A percentile compares a stretch with the other conserved stretches of the same genome.
These are phyloP conservation scores for Lenwebbia sp. DNA, from an alignment of 345 rosid genomes.

Conservation along the genomic window DNA sequence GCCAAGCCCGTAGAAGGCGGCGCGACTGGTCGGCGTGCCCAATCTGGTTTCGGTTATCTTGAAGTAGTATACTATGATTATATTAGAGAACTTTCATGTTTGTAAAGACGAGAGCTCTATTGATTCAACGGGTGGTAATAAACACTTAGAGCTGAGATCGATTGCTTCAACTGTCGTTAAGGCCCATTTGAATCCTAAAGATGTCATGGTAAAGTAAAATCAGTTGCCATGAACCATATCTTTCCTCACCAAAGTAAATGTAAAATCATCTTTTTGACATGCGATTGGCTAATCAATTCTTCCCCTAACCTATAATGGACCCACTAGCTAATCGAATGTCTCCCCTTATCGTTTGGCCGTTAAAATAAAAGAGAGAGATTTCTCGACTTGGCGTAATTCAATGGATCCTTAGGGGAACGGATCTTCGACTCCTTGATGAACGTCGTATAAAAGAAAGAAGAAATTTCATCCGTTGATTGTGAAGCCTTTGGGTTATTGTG, in stretches of 20 bases:
- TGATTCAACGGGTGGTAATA: background rate
- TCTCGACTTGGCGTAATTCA: fast-evolving
- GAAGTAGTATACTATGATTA: background rate
- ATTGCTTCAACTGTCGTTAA: no score
- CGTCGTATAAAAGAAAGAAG: background rate
- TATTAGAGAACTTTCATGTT: background rate
- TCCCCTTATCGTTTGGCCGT: background rate
- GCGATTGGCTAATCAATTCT: no score
- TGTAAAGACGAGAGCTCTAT: background rate
- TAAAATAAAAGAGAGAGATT: background rate
- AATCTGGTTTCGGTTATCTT: background rate
- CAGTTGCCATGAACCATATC: background rate
- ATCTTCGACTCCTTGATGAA: fast-evolving
- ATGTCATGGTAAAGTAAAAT: background rate
- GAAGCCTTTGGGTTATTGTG: background rate
- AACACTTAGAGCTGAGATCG: background rate
- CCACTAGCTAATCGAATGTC: background rate
- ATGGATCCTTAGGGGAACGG: fast-evolving
- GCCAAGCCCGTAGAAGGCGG: no score
- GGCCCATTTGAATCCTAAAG: background rate
- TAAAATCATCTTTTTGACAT: background rate
- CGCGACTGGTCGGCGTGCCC: no score
- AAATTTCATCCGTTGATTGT: background rate
- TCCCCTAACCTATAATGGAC: no score
- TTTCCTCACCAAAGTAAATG: background rate